Base-by-base conservation (phyloP, 306 rosid species). In the Vigna nakashimae region DNA sequence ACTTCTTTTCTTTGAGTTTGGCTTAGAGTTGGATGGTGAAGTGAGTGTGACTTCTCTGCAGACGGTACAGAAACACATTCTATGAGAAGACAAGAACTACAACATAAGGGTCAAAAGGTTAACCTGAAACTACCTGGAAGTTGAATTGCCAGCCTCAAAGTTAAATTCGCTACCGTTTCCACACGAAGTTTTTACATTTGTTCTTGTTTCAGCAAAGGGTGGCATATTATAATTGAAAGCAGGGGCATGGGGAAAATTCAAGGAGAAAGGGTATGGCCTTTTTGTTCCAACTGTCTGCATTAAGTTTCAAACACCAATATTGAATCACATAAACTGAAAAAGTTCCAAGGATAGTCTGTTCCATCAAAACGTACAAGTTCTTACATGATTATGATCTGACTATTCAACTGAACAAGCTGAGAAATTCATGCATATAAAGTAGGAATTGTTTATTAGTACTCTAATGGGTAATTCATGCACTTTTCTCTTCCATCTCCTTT, bases 261-360 rank as follows among this genome's bases (percentile, higher is more conserved):
- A 72, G 81, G 83, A 84, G 80, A 87, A 87, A 73, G 97, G 89
- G 59, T 86, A 76, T 66, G 89, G 67, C 84, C 97, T 90, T 84
- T 93, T 91, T 84, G 83, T 72, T 89, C 92, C 88, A 83, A 75
- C 43, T 82, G 84, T 67, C 97, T 89, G 83, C 75, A 77, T 55
- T 42, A 86, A 66, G 76, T 55, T 65, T 55, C 43, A 52, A 63
- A 85, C 7, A 60, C 26, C 49, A 55, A 46, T 43, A 55, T 38
- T 56, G 40, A 7, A 66, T 40, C 18, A 15, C 45, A 57, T 17
- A 57, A 46, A 63, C 48, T 69, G 2, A 42, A 28, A 2, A 11
- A 16, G 16, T 12, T 32, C 13, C 20, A 38, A 38, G 34, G 40
- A 45, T 52, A 60, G n/a, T 52, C 13, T 36, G 18, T 64, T 40